These are phyloP conservation scores for Russula griseocarnosa DNA, from an alignment of 768 basidiomycete genomes.

Conservation along the genomic window DNA sequence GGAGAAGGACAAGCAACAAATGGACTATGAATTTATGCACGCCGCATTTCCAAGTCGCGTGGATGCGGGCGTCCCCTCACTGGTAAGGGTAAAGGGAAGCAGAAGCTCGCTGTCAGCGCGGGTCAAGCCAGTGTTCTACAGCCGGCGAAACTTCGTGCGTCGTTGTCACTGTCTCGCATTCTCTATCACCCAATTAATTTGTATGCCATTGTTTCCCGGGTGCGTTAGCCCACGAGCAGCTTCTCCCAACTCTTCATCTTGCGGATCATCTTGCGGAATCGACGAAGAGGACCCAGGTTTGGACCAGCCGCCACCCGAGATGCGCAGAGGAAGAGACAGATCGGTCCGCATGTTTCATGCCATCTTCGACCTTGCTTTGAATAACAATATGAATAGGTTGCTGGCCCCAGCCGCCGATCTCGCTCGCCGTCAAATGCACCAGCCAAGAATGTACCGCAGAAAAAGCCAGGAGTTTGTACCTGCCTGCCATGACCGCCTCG, in stretches of 20 bases:
- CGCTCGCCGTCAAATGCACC: background rate
- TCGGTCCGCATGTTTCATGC: background rate
- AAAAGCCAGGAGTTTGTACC: constrained; percentile 10
- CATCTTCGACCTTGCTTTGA: background rate
- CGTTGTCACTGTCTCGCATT: background rate
- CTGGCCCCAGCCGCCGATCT: background rate
- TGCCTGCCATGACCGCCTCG: background rate
- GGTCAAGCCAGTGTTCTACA: background rate
- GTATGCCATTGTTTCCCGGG: background rate
- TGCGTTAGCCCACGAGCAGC: constrained; percentile 2
- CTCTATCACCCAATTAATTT: background rate
- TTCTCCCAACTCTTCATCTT: constrained; percentile 4
- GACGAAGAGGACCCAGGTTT: background rate
- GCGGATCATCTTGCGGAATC: background rate
- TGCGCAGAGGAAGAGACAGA: background rate
- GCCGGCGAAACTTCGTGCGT: constrained; percentile 4
- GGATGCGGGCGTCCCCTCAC: constrained; percentile 18
- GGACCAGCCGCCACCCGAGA: background rate
- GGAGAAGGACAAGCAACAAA: constrained; percentile 17
- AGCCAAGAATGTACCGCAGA: background rate
- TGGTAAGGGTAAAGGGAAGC: constrained; percentile 15
- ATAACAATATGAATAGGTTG: background rate
- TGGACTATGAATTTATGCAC: constrained; percentile 27
- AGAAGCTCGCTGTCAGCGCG: constrained; percentile 2
- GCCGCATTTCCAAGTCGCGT: constrained; percentile 25